Conservation (phyloP, 768 basidiomycete genomes). For the Amanita pseudoporphyria region DNA sequence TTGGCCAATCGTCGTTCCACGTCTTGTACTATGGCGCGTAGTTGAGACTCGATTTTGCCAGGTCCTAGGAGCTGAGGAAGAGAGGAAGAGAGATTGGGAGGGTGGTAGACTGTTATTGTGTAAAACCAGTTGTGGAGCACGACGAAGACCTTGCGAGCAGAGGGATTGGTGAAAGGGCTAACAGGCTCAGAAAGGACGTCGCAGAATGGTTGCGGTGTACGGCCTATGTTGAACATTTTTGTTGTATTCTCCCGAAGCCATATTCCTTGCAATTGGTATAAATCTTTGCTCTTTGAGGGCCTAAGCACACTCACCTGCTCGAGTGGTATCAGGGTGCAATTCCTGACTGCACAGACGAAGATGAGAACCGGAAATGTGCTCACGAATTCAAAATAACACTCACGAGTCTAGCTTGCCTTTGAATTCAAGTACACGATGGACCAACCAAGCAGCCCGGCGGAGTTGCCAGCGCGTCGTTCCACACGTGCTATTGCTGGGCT, state of each 20-base stretch:
- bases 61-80: slow-evolving; percentile 24
- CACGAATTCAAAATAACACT: slow-evolving; percentile 15
- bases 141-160: slow-evolving; percentile 52
- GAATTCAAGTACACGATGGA: slow-evolving; percentile 63
- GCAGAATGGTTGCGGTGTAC: slow-evolving; percentile 58
- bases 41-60: slow-evolving; percentile 31
- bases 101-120: slow-evolving; percentile 54
- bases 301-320: slow-evolving; percentile 39
- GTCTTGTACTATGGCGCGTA: slow-evolving; percentile 45
- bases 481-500: slow-evolving; percentile 27
- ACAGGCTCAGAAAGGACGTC: slow-evolving; percentile 53
- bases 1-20: slow-evolving; percentile 37
- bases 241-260: slow-evolving; percentile 54
- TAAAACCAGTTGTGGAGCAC: slow-evolving; percentile 77
- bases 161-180: slow-evolving; percentile 28
- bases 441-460: slow-evolving; percentile 74
- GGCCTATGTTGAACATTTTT: slow-evolving; percentile 67
- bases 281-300: not conserved
- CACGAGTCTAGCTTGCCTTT: slow-evolving; percentile 58
- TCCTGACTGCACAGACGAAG: slow-evolving; percentile 42
- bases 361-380: slow-evolving; percentile 1
- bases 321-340: slow-evolving; percentile 58
- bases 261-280: slow-evolving; percentile 27
- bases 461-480: slow-evolving; percentile 77
- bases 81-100: slow-evolving; percentile 18